Percentiles rank a stretch among this genome's conserved stretches.
Conservation (phyloP, 2,329 filamentous ascomycete species). For the Sporothrix humicola region DNA sequence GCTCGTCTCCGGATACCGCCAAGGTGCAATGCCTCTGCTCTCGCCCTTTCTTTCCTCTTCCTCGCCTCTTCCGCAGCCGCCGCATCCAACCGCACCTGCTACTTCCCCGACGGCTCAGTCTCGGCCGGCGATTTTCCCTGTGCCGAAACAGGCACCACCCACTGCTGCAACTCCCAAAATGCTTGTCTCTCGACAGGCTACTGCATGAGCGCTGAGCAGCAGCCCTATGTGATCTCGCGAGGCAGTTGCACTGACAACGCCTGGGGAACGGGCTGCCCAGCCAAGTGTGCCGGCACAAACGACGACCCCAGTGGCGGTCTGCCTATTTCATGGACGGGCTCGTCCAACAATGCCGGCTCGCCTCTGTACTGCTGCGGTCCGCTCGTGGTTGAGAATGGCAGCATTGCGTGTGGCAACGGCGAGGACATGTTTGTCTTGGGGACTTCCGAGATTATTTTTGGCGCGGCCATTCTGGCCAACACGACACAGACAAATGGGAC, state of each 20-base stretch:
- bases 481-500: conserved; percentile 32
- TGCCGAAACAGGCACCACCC: conserved; percentile 24
- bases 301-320: conserved; percentile 27
- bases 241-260: conserved; percentile 35
- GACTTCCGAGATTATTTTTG: conserved; percentile 28
- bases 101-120: conserved; percentile 34
- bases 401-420: conserved; percentile 29
- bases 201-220: conserved; percentile 32
- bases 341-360: conserved; percentile 7
- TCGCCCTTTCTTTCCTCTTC: not conserved
- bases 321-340: conserved; percentile 31
- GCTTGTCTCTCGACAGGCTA: conserved; percentile 35
- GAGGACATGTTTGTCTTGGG: conserved; percentile 31
- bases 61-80: conserved; percentile 1
- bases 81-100: conserved; percentile 32
- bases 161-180: conserved; percentile 34
- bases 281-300: conserved; percentile 24
- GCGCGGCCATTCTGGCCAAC: conserved; percentile 30
- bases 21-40: not conserved
- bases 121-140: conserved; percentile 28
- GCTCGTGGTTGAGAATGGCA: conserved; percentile 22
- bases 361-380: conserved; percentile 34
- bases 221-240: conserved; percentile 34
- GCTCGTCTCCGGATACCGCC: not conserved
- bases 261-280: conserved; percentile 36